phyloP scores from a whole-genome alignment of 2,329 filamentous ascomycete genomes.

The Diaporthe sp. region DNA sequence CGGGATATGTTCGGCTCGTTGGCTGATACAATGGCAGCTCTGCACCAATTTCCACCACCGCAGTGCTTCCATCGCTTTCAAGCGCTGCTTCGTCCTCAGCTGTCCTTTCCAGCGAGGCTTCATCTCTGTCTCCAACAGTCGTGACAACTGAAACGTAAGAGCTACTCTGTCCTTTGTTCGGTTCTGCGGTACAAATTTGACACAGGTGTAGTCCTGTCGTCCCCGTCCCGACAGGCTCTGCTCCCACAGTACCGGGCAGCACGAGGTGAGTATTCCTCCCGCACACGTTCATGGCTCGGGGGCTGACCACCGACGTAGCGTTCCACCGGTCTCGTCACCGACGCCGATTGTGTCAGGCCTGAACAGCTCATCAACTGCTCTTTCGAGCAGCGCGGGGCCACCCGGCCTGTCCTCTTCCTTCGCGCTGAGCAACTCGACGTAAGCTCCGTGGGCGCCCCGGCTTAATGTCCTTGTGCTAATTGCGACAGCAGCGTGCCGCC shows the following conservation, averaged over 20 bases:
- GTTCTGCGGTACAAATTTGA: conserved; percentile 43
- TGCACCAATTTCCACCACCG: background rate
- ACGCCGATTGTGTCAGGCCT: background rate
- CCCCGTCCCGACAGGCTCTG: conserved; percentile 30
- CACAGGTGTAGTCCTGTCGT: conserved; percentile 41
- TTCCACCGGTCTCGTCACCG: background rate
- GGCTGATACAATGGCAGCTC: conserved; percentile 27
- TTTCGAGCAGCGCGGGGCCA: background rate
- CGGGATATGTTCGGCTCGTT: no score
- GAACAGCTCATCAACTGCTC: conserved; percentile 5
- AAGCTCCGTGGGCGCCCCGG: background rate
- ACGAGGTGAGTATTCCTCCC: conserved; percentile 24
- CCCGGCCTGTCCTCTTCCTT: conserved; percentile 7
- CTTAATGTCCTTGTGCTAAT: background rate
- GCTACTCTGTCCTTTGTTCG: background rate
- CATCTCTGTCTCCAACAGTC: background rate
- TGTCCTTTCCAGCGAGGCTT: background rate
- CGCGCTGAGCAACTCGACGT: conserved; percentile 29
- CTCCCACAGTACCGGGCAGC: conserved; percentile 4
- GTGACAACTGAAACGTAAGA: conserved; percentile 36
- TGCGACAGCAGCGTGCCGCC: background rate
- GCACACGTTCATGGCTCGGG: no score
- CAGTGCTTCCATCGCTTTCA: background rate
- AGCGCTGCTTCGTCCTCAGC: conserved; percentile 7
- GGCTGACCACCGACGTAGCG: conserved; percentile 18